These are phyloP conservation scores for Fusarium phyllophilum DNA, from an alignment of 2,329 filamentous ascomycete species.

Conservation along the genomic window DNA sequence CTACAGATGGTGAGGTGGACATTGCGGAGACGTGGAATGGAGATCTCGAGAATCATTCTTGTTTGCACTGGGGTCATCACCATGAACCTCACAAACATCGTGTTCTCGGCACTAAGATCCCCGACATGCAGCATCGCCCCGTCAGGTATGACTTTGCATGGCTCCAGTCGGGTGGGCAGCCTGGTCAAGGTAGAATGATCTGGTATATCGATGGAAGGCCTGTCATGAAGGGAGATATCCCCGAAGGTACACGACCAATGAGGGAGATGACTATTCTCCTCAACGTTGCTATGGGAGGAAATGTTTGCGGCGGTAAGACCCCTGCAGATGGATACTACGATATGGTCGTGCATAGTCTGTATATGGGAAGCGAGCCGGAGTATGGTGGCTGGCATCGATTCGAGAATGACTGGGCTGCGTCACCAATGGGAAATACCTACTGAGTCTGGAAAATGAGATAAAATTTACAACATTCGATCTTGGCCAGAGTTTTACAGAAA, in stretches of 20 bases:
- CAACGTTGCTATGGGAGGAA: constrained; percentile 71
- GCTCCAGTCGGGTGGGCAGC: constrained; percentile 57
- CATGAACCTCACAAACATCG: constrained; percentile 67
- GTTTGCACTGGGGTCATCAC: constrained; percentile 69
- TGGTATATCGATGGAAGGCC: constrained; percentile 69
- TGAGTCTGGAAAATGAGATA: constrained; percentile 8
- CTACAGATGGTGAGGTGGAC: constrained; percentile 68
- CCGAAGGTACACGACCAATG: constrained; percentile 62
- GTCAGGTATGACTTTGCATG: constrained; percentile 67
- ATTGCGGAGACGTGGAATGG: constrained; percentile 72
- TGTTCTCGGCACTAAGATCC: constrained; percentile 61
- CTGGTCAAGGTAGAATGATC: constrained; percentile 59
- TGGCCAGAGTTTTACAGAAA: fast-evolving
- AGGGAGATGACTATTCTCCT: constrained; percentile 66
- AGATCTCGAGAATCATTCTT: constrained; percentile 63
- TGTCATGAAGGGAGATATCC: constrained; percentile 67
- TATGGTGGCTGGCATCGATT: constrained; percentile 65
- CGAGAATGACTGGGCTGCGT: constrained; percentile 58
- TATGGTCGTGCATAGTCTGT: constrained; percentile 63
- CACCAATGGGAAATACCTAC: constrained; percentile 49
- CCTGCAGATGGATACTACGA: constrained; percentile 66
- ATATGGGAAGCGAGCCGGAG: constrained; percentile 62
- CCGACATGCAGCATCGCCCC: constrained; percentile 57
- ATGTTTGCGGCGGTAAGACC: constrained; percentile 63
- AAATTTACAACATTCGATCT: background rate